Conservation (phyloP, 139 green algal species). For the Microglena sp. region DNA sequence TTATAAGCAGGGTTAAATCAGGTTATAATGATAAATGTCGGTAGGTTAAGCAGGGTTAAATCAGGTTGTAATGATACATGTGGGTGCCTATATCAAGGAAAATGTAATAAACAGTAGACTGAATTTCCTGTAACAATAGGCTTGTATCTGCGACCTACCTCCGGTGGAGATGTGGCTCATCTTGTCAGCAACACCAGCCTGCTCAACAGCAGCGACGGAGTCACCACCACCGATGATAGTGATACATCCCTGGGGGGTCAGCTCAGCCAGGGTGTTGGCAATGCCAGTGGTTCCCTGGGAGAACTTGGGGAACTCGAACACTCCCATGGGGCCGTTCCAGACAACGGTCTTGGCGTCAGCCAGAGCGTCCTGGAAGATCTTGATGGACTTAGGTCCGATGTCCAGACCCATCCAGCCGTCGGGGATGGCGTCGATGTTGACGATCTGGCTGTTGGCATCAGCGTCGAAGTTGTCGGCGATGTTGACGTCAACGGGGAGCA, state of each 20-base stretch:
- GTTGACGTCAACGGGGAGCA: slow-evolving; percentile 92
- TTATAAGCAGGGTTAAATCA: background rate
- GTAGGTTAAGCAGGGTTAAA: too few relatives aligned
- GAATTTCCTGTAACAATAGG: too few relatives aligned
- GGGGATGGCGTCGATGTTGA: slow-evolving; percentile 72
- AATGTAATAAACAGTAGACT: too few relatives aligned
- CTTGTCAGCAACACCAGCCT: slow-evolving; percentile 77
- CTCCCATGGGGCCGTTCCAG: slow-evolving; percentile 97
- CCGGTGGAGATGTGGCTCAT: slow-evolving; percentile 95
- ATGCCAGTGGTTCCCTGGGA: slow-evolving; percentile 83
- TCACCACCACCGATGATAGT: slow-evolving; percentile 99
- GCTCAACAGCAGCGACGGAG: slow-evolving; percentile 96
- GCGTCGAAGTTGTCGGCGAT: slow-evolving; percentile 92
- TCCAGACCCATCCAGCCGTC: slow-evolving; percentile 99
- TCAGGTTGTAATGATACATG: too few relatives aligned
- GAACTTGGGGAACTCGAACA: slow-evolving; percentile 97
- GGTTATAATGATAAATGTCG: too few relatives aligned
- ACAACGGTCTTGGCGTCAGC: slow-evolving; percentile 90
- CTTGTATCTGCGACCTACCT: background rate
- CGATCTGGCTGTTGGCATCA: slow-evolving; percentile 70
- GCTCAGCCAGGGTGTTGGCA: slow-evolving; percentile 78
- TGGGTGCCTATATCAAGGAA: too few relatives aligned
- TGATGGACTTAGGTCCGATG: slow-evolving; percentile 84
- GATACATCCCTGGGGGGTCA: slow-evolving; percentile 66
- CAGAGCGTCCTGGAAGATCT: slow-evolving; percentile 76